Conservation (phyloP, 2,329 filamentous ascomycete species). For the Dendrostoma leiphaemia region DNA sequence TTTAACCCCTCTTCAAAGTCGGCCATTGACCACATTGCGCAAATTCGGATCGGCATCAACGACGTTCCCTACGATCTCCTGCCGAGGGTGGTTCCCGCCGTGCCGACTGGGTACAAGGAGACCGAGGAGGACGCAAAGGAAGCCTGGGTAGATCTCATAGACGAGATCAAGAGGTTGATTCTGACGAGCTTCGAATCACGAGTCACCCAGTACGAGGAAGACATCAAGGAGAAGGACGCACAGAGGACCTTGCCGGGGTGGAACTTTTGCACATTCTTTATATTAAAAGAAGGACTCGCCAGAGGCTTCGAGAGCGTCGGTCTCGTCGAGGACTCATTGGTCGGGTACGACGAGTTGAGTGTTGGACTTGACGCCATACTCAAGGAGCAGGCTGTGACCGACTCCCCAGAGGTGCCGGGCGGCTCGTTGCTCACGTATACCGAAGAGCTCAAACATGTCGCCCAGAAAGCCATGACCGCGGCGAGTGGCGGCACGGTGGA, state of each 20-base stretch:
- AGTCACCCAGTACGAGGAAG: constrained; percentile 93
- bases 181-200: constrained; percentile 85
- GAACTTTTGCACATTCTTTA: constrained; percentile 99
- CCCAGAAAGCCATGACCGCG: constrained; percentile 49
- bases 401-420: constrained; percentile 62
- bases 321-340: constrained; percentile 89
- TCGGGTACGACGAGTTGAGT: constrained; percentile 91
- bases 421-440: constrained; percentile 72
- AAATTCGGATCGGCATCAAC: constrained; percentile 75
- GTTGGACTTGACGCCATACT: constrained; percentile 82
- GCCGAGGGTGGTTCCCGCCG: constrained; percentile 60
- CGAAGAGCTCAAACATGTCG: constrained; percentile 65
- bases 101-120: constrained; percentile 65
- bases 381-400: constrained; percentile 64
- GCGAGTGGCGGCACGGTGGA: constrained; percentile 23
- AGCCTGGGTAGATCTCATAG: constrained; percentile 80
- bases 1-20: constrained; percentile 78
- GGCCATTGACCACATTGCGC: constrained; percentile 73
- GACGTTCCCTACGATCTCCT: constrained; percentile 65
- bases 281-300: constrained; percentile 91
- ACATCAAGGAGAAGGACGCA: constrained; percentile 90
- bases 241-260: constrained; percentile 87
- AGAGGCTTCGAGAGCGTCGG: constrained; percentile 95
- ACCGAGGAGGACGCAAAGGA: constrained; percentile 74
- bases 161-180: constrained; percentile 84